Conservation (phyloP, 2,329 filamentous ascomycete species). For the Pestalotiopsis sp. region DNA sequence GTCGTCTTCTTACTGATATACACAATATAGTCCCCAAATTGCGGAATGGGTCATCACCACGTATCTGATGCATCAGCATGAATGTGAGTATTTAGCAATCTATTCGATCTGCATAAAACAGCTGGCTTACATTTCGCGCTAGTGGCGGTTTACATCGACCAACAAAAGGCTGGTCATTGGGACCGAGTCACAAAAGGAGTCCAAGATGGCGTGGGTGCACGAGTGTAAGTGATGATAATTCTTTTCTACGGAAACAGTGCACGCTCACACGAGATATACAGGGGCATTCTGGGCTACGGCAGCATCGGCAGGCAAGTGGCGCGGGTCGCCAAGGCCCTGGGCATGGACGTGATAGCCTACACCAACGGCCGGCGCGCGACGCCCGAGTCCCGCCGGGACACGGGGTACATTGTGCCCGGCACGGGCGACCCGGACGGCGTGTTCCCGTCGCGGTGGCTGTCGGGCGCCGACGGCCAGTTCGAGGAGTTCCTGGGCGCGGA, state of each 20-base stretch:
- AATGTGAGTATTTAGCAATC: slow-evolving; percentile 35
- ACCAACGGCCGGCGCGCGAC: slow-evolving; percentile 65
- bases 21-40: slow-evolving; percentile 52
- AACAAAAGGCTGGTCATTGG: slow-evolving; percentile 37
- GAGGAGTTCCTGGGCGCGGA: slow-evolving; percentile 43
- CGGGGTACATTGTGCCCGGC: slow-evolving; percentile 65
- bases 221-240: slow-evolving; percentile 52
- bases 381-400: slow-evolving; percentile 59
- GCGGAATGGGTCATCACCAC: slow-evolving; percentile 59
- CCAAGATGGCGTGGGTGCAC: slow-evolving; percentile 48
- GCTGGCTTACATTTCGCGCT: not conserved
- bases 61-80: slow-evolving; percentile 51
- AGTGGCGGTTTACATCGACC: slow-evolving; percentile 5
- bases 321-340: slow-evolving; percentile 57
- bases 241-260: slow-evolving; percentile 18
- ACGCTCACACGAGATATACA: slow-evolving; percentile 22
- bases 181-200: slow-evolving; percentile 40
- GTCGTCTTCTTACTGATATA: too few species aligned
- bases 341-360: slow-evolving; percentile 70
- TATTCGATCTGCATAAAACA: not conserved
- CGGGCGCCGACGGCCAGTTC: slow-evolving; percentile 32
- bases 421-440: slow-evolving; percentile 50
- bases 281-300: slow-evolving; percentile 46
- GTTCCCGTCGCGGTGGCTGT: slow-evolving; percentile 45
- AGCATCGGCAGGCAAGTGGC: slow-evolving; percentile 47